A percentile compares a stretch with the other conserved stretches of the same genome.
Conservation (phyloP, 73 alveolate species). For the Uronychia binucleata region DNA sequence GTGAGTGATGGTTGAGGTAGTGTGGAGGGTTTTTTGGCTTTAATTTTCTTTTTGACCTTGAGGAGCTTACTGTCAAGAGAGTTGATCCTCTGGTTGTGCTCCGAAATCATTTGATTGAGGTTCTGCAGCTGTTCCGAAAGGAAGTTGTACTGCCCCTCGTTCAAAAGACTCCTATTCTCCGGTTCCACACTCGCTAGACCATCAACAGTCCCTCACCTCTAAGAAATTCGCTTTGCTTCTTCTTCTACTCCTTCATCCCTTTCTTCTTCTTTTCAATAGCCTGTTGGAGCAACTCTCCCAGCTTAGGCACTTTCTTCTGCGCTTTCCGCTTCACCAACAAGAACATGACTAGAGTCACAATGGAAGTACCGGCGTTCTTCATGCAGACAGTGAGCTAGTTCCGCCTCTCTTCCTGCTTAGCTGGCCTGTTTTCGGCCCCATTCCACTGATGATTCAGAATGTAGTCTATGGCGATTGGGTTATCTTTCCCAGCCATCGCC, state of each 20-base stretch:
- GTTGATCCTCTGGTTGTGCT: neutral
- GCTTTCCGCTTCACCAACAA: constrained; percentile 23
- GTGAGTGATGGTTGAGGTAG: too few species aligned
- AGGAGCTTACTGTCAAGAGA: constrained; percentile 7
- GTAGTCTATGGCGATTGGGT: constrained; percentile 52
- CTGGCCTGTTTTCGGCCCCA: constrained; percentile 18
- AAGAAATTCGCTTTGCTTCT: neutral
- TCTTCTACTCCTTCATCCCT: constrained; percentile 26
- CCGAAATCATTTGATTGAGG: neutral
- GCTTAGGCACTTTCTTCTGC: constrained; percentile 34
- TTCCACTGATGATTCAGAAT: constrained; percentile 17
- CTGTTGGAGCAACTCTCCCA: constrained; percentile 25
- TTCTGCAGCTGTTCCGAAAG: neutral
- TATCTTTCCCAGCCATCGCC: constrained; percentile 17
- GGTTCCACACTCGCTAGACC: neutral
- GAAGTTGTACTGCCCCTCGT: neutral
- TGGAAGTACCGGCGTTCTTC: constrained; percentile 36
- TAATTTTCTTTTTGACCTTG: neutral
- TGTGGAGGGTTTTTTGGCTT: neutral
- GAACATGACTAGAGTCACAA: neutral
- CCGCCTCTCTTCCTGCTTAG: constrained; percentile 32
- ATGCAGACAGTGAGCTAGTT: constrained; percentile 45
- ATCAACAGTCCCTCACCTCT: neutral
- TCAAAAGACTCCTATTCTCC: neutral
- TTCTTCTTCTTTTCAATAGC: constrained; percentile 34